phyloP scores from a whole-genome alignment of 2,329 filamentous ascomycete genomes.

The Fonsecaea pedrosoi region DNA sequence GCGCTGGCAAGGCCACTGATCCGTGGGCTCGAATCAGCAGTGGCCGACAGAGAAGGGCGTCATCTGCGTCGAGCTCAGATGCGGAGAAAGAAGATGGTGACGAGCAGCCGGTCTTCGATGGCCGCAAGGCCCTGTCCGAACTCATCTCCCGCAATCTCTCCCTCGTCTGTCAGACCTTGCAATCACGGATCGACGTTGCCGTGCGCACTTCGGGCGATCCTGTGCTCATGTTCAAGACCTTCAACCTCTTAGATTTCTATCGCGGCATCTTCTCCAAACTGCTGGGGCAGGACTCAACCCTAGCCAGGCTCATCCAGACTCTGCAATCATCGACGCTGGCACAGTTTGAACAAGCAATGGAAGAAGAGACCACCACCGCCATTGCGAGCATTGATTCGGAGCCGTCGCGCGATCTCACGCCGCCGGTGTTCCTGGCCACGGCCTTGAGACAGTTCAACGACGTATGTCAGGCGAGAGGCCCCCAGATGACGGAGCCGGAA shows the following conservation, averaged over 20 bases:
- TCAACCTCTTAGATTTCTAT: constrained; percentile 90
- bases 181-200: constrained; percentile 87
- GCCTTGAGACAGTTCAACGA: constrained; percentile 58
- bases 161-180: constrained; percentile 81
- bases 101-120: constrained; percentile 72
- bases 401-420: constrained; percentile 31
- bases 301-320: constrained; percentile 37
- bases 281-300: constrained; percentile 58
- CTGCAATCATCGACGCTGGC: constrained; percentile 53
- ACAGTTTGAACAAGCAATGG: constrained; percentile 47
- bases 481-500: constrained; percentile 60
- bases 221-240: constrained; percentile 85
- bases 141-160: constrained; percentile 85
- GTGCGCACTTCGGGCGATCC: constrained; percentile 92
- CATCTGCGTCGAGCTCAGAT: constrained; percentile 11
- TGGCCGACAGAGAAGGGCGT: constrained; percentile 12
- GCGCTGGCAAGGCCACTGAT: constrained; percentile 80
- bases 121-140: constrained; percentile 79
- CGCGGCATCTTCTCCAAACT: constrained; percentile 81
- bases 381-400: constrained; percentile 11
- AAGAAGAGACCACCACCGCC: constrained; percentile 29
- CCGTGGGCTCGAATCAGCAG: constrained; percentile 71
- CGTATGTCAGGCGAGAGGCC: constrained; percentile 43
- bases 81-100: constrained; percentile 46
- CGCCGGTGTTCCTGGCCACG: constrained; percentile 34